A percentile compares a stretch with the other conserved stretches of the same genome.
These are phyloP conservation scores for Hawksworthiomyces lignivorus DNA, from an alignment of 2,329 filamentous ascomycete genomes.

Conservation along the genomic window DNA sequence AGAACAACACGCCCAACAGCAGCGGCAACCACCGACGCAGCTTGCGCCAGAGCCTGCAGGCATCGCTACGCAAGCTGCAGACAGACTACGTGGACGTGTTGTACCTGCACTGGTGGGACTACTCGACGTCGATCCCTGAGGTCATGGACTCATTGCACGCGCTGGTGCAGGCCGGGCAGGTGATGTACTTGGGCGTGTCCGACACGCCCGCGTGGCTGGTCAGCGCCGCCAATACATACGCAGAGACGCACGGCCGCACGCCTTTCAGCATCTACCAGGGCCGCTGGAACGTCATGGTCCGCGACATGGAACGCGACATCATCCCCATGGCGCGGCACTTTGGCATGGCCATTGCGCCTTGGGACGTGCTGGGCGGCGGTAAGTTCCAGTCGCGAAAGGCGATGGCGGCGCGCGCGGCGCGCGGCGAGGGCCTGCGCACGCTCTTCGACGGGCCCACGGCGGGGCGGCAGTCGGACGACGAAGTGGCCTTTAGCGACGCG, in stretches of 20 bases:
- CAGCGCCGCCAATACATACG: conserved; percentile 30
- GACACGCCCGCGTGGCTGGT: conserved; percentile 35
- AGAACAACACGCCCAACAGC: conserved; percentile 31
- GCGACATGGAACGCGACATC: conserved; percentile 32
- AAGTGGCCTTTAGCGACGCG: conserved; percentile 44
- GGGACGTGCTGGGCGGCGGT: conserved; percentile 50
- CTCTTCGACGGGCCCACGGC: conserved; percentile 11
- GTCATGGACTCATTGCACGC: conserved; percentile 34
- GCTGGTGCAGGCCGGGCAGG: conserved; percentile 33
- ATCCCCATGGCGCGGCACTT: conserved; percentile 33
- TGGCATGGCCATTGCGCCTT: conserved; percentile 49
- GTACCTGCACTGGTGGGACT: conserved; percentile 39
- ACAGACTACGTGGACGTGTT: conserved; percentile 38
- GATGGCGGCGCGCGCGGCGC: conserved; percentile 18
- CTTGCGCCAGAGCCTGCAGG: conserved; percentile 33
- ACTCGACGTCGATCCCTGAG: conserved; percentile 32
- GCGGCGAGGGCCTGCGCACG: conserved; percentile 32
- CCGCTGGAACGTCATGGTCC: conserved; percentile 26
- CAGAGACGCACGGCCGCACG: conserved; percentile 25
- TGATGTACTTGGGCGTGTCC: conserved; percentile 33
- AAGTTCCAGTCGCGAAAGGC: conserved; percentile 35
- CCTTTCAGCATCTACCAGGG: conserved; percentile 34
- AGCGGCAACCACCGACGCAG: conserved; percentile 35
- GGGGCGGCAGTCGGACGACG: conserved; percentile 36
- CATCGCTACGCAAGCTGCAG: conserved; percentile 37